Evolutionary conservation across 208 protist species (phyloP), one percentile per base, ranked within the genome.

Genomic region (Porcisia deanei): DNA sequence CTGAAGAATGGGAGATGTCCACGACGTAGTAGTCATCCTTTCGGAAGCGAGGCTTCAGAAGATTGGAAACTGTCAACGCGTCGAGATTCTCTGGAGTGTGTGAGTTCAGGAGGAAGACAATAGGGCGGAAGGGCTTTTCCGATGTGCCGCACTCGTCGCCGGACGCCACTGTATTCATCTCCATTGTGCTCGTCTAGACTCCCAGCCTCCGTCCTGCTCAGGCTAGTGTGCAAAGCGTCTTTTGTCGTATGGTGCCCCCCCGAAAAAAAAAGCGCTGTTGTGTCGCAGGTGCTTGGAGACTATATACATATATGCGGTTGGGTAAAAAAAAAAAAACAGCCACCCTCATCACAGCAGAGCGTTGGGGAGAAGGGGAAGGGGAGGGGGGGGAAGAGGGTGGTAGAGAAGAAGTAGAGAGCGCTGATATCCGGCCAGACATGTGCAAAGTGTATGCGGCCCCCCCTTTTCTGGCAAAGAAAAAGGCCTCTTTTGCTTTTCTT

Each of bases 41-140:
- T 20, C 41, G 25, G 68, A 82, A 85, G 59, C 60, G 71, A 39
- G 71, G 64, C 67, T 77, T 75, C 39, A 81, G 76, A 16, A 72
- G 80, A 10, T 60, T 71, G 5, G 75, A 71, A 12, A 80, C 68
- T 12, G 37, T 73, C 3, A 71, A 43, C 30, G 75, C 81, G 22
- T 81, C 77, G 49, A 85, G 30, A 47, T 76, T 59, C 45, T 79
- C 70, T 12, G 71, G 52, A 2, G 75, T 84, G 34, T 73, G 74
- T 5, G 71, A 82, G 16, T 58, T 73, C n/a, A 85, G 58, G 2
- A 75, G 37, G 30, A 85, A 78, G 12, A 81, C 45, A 49, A 82
- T 37, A 0, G 81, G 76, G 55, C 64, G 55, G n/a, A 85, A 81
- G 4, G 18, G 41, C 22, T 77, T 43, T 0, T 30, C 45, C 30